phyloP scores from a whole-genome alignment of 768 basidiomycete genomes.

The Lentinus brumalis region DNA sequence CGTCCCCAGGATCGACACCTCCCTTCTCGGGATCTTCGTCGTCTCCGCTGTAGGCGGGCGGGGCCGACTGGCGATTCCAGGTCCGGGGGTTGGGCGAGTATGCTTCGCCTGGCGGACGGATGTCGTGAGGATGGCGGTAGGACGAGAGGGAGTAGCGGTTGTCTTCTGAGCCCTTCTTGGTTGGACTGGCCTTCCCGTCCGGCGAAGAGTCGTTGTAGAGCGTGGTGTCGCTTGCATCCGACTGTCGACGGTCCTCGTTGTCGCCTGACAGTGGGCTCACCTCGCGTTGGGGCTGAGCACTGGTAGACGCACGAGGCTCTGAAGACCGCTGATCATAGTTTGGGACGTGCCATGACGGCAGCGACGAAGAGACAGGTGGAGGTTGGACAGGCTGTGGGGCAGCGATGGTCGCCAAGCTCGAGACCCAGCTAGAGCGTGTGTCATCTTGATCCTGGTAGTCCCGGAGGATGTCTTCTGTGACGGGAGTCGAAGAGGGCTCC shows the following conservation, averaged over 20 bases:
- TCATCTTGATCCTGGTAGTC: neutral
- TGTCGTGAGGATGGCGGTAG: conserved; percentile 63
- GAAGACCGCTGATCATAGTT: conserved; percentile 1
- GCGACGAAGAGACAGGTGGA: neutral
- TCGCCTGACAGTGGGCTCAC: conserved; percentile 18
- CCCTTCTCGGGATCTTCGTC: conserved; percentile 21
- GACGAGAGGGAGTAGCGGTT: conserved; percentile 53
- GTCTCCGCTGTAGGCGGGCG: conserved; percentile 4
- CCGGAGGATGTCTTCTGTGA: conserved; percentile 10
- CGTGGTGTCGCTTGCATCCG: conserved; percentile 34
- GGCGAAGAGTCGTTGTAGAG: conserved; percentile 27
- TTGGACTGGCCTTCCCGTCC: neutral
- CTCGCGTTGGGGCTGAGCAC: conserved; percentile 1
- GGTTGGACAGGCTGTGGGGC: neutral
- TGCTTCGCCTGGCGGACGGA: conserved; percentile 50
- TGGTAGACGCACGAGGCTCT: neutral
- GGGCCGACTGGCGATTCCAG: conserved; percentile 45
- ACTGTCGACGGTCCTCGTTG: conserved; percentile 23
- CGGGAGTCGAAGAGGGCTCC: neutral
- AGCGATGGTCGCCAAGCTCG: conserved; percentile 4
- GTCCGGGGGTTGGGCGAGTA: conserved; percentile 27
- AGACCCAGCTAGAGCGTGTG: neutral
- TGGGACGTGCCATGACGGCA: conserved; percentile 6
- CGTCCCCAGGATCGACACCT: conserved; percentile 26
- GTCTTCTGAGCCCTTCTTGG: conserved; percentile 28